These are phyloP conservation scores for Lactarius sanguifluus DNA, from an alignment of 768 basidiomycete genomes.

Conservation along the genomic window DNA sequence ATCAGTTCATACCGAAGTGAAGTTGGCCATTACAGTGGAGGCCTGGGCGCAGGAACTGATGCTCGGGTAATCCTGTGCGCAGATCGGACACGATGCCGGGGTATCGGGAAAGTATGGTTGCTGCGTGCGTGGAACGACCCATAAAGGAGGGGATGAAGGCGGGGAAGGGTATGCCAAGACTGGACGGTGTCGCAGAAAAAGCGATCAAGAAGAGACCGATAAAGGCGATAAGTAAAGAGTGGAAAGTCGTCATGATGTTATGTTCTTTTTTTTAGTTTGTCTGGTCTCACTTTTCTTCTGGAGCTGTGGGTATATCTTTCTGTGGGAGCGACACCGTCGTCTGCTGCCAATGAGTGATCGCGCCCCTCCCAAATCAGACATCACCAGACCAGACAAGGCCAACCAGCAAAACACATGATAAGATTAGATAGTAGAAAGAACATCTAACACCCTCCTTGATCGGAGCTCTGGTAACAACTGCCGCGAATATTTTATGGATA, in stretches of 20 bases:
- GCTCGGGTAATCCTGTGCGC: conserved; percentile 48
- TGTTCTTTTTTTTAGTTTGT: background rate
- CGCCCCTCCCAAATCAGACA: background rate
- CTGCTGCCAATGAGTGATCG: background rate
- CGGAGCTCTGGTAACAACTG: background rate
- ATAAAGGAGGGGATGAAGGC: background rate
- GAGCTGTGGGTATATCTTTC: background rate
- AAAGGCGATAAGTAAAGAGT: conserved; percentile 14
- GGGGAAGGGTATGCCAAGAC: conserved; percentile 16
- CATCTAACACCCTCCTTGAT: background rate
- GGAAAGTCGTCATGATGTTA: conserved; percentile 3
- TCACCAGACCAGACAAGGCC: too few species aligned
- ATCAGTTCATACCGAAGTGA: conserved; percentile 44
- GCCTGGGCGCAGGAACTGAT: conserved; percentile 61
- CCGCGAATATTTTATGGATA: conserved; percentile 3
- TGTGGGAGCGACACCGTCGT: conserved; percentile 3
- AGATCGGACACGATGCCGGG: conserved; percentile 60
- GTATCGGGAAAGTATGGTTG: conserved; percentile 52
- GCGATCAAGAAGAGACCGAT: conserved; percentile 7
- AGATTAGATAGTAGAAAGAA: conserved; percentile 16
- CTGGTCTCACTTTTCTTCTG: background rate
- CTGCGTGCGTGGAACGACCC: conserved; percentile 3
- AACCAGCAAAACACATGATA: background rate
- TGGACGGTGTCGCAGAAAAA: background rate
- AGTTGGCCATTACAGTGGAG: conserved; percentile 54